Percentiles rank a stretch among this genome's conserved stretches.
phyloP scores from a whole-genome alignment of 169 alveolate species.

The Amoebophrya sp. region DNA sequence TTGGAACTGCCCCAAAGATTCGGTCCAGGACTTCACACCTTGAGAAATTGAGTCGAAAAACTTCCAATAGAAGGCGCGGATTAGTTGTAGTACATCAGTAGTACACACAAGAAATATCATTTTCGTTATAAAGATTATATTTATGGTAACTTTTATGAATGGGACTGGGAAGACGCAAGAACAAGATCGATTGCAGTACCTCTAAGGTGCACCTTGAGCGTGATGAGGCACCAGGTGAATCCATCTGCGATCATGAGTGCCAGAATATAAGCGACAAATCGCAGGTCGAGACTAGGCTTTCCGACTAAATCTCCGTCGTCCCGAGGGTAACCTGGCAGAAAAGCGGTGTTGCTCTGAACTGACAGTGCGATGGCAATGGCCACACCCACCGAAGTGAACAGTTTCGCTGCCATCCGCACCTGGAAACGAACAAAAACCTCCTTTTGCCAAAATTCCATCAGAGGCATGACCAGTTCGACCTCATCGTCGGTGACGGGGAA shows the following conservation, averaged over 20 bases:
- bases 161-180: too few relatives aligned
- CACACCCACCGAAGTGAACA: background rate
- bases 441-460: background rate
- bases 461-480: background rate
- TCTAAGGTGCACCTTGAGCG: background rate
- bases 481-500: background rate
- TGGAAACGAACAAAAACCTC: slow-evolving; percentile 4
- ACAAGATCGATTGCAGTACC: too few relatives aligned
- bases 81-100: too few relatives aligned
- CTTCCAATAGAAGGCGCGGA: too few relatives aligned
- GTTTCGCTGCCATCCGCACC: background rate
- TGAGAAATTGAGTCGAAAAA: too few relatives aligned
- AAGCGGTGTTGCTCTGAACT: background rate
- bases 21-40: background rate
- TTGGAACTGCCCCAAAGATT: background rate
- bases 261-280: background rate
- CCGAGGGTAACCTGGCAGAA: background rate
- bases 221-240: background rate
- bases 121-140: too few relatives aligned
- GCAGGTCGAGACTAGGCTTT: background rate
- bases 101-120: too few relatives aligned
- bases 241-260: background rate
- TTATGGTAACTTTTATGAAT: too few relatives aligned
- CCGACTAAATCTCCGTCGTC: background rate
- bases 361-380: background rate